A percentile compares a stretch with the other conserved stretches of the same genome.
These are phyloP conservation scores for Lentinula novae-zelandiae DNA, from an alignment of 1,284 basidiomycete genomes.

Conservation along the genomic window DNA sequence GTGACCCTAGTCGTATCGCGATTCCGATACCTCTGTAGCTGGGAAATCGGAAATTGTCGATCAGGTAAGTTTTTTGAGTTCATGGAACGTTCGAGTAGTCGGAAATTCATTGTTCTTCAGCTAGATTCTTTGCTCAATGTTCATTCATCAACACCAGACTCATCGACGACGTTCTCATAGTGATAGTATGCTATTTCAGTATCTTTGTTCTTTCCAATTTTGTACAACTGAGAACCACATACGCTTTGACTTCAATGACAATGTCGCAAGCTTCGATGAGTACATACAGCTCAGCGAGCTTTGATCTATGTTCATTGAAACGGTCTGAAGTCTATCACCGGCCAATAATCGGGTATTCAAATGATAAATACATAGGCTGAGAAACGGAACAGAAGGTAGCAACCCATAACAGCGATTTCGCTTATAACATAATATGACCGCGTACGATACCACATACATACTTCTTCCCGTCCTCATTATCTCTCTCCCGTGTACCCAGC, in stretches of 20 bases:
- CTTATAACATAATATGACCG: neutral
- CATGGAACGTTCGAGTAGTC: neutral
- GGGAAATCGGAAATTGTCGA: slow-evolving; percentile 10
- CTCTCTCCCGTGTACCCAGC: neutral
- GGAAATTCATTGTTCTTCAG: neutral
- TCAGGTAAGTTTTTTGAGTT: neutral
- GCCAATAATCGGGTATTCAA: neutral
- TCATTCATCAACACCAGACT: slow-evolving; percentile 5
- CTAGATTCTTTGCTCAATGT: slow-evolving; percentile 6
- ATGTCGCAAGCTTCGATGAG: no score
- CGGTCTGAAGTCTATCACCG: neutral
- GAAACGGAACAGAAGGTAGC: neutral
- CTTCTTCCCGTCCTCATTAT: neutral
- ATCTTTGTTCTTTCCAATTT: neutral
- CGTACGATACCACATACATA: neutral
- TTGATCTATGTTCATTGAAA: no score
- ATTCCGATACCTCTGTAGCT: neutral
- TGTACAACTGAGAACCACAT: no score
- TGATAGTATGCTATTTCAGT: neutral
- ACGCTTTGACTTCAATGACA: no score
- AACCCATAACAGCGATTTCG: neutral
- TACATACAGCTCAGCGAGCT: no score
- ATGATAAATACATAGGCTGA: neutral
- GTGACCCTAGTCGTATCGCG: neutral
- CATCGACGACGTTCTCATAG: slow-evolving; percentile 3